These are phyloP conservation scores for Aspergillus fumigatiaffinis DNA, from an alignment of 2,329 filamentous ascomycete genomes.

Conservation along the genomic window DNA sequence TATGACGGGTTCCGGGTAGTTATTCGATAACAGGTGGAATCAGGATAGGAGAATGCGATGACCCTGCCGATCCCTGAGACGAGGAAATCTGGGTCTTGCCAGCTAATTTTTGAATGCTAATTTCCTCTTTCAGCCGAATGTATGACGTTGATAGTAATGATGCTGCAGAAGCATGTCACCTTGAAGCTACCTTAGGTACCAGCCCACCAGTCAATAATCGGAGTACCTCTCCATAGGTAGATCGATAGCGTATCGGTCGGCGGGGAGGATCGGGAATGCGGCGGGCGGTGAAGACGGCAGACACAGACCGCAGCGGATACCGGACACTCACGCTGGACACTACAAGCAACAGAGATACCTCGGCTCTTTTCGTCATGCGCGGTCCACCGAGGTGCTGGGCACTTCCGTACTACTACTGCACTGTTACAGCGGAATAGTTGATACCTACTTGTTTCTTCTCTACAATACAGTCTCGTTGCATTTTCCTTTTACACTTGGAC, in stretches of 20 bases:
- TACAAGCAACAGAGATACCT: conserved; percentile 14
- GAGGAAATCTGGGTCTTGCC: neutral
- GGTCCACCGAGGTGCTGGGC: conserved; percentile 25
- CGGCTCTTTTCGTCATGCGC: conserved; percentile 29
- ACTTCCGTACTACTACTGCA: neutral
- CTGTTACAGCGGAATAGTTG: neutral
- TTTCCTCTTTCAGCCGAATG: neutral
- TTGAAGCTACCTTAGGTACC: too few species aligned
- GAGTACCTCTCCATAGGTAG: too few species aligned
- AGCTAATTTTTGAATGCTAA: neutral
- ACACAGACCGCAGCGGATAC: conserved; percentile 12
- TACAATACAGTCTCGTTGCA: neutral
- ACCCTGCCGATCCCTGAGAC: neutral
- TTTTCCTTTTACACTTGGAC: neutral
- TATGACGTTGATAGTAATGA: neutral
- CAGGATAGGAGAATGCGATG: neutral
- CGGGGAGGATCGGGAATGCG: conserved; percentile 14
- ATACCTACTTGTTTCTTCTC: neutral
- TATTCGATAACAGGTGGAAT: neutral
- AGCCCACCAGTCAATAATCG: too few species aligned
- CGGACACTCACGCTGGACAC: conserved; percentile 15
- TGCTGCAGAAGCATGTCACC: neutral
- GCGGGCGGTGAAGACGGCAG: conserved; percentile 5
- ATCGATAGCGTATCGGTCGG: neutral
- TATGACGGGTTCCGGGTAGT: neutral